Percentiles rank a stretch among this genome's conserved stretches.
Conservation (phyloP, 306 rosid species). For the Cucurbita ficifolia region DNA sequence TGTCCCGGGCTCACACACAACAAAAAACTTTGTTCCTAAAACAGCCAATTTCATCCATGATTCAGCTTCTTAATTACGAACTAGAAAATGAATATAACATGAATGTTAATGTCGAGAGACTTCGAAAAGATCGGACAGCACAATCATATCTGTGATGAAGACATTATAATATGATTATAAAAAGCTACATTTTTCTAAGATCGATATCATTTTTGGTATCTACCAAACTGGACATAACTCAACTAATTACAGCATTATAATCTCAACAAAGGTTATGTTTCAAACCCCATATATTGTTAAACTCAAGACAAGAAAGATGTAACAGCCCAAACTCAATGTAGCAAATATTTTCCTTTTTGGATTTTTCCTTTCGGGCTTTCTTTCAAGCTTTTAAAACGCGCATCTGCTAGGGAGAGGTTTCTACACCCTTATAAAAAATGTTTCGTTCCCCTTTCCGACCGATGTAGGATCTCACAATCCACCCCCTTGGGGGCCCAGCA, state of each 20-base stretch:
- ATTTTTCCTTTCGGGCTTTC: too few relatives aligned
- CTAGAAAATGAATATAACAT: neutral
- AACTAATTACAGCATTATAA: neutral
- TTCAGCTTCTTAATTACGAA: neutral
- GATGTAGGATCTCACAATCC: too few relatives aligned
- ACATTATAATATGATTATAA: too few relatives aligned
- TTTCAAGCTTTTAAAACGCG: too few relatives aligned
- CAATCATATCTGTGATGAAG: neutral
- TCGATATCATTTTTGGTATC: neutral
- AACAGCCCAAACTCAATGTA: too few relatives aligned
- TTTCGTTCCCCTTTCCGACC: too few relatives aligned
- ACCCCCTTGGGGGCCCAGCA: too few relatives aligned
- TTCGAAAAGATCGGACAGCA: neutral
- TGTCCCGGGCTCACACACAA: conserved; percentile 71
- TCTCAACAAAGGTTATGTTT: neutral
- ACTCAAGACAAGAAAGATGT: neutral
- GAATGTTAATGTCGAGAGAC: neutral
- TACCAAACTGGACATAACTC: neutral
- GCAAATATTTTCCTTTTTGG: too few relatives aligned
- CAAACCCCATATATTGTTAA: neutral
- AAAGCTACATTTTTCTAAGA: neutral
- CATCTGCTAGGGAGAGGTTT: too few relatives aligned
- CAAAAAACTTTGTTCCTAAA: conserved; percentile 80
- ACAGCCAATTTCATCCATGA: neutral
- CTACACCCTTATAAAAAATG: too few relatives aligned